phyloP scores from a whole-genome alignment of 1,284 basidiomycete species.

The Melanopsichium pennsylvanicum region DNA sequence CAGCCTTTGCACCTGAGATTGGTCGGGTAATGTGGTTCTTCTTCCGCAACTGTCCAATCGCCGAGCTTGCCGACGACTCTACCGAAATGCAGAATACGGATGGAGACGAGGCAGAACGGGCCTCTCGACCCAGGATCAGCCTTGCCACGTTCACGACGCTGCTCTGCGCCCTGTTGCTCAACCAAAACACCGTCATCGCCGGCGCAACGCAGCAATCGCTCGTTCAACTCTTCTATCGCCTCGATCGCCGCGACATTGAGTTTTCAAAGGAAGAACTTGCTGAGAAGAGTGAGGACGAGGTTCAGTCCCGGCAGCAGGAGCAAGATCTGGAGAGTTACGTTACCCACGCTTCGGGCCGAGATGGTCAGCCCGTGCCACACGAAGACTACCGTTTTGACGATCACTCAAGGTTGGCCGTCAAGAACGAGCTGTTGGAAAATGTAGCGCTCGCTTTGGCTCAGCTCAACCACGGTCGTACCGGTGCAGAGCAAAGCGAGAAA shows the following conservation, averaged over 20 bases:
- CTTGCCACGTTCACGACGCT: conserved; percentile 90
- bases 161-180: conserved; percentile 85
- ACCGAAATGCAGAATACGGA: conserved; percentile 36
- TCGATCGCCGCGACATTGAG: conserved; percentile 38
- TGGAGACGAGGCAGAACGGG: conserved; percentile 36
- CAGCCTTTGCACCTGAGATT: conserved; percentile 84
- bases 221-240: conserved; percentile 77
- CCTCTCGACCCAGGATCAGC: conserved; percentile 71
- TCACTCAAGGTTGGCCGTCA: conserved; percentile 43
- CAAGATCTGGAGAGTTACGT: conserved; percentile 46
- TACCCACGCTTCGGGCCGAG: conserved; percentile 55
- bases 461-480: conserved; percentile 21
- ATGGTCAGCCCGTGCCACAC: conserved; percentile 57
- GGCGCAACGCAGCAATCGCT: conserved; percentile 79
- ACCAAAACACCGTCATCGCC: conserved; percentile 77
- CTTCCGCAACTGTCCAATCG: conserved; percentile 73
- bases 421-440: conserved; percentile 60
- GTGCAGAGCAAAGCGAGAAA: conserved; percentile 6
- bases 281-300: conserved; percentile 15
- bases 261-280: conserved; percentile 35
- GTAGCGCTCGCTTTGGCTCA: conserved; percentile 61
- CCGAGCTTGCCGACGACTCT: conserved; percentile 39
- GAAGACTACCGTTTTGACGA: conserved; percentile 57
- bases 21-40: conserved; percentile 93
- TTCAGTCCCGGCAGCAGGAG: conserved; percentile 16